phyloP scores from a whole-genome alignment of 1,284 basidiomycete genomes.

The Thelephora terrestris region DNA sequence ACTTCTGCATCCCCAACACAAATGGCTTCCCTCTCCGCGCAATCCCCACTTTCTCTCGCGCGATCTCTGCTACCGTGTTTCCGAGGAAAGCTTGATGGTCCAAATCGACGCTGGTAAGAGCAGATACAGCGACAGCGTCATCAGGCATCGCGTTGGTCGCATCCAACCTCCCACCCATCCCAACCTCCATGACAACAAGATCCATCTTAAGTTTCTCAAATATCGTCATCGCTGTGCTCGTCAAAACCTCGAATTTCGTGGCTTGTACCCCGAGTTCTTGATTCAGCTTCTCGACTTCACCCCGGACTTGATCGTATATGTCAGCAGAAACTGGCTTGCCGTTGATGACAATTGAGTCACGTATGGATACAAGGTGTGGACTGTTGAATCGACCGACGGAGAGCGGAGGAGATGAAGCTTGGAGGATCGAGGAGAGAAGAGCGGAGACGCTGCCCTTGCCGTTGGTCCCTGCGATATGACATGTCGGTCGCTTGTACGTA shows the following conservation, averaged over 20 bases:
- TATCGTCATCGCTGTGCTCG: constrained; percentile 63
- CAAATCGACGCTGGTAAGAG: constrained; percentile 79
- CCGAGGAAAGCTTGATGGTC: constrained; percentile 93
- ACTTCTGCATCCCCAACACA: constrained; percentile 62
- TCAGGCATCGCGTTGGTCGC: constrained; percentile 87
- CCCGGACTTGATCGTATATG: constrained; percentile 41
- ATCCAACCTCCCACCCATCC: constrained; percentile 88
- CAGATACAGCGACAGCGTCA: constrained; percentile 63
- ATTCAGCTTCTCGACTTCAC: constrained; percentile 44
- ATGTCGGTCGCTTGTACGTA: constrained; percentile 67
- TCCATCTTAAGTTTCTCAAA: constrained; percentile 68
- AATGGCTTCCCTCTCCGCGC: constrained; percentile 61
- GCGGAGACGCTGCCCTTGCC: constrained; percentile 93
- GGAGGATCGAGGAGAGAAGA: constrained; percentile 71
- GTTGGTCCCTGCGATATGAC: constrained; percentile 95
- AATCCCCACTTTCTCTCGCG: constrained; percentile 81
- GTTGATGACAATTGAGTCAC: constrained; percentile 73
- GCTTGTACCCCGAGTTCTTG: constrained; percentile 34
- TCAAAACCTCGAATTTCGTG: constrained; percentile 82
- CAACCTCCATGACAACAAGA: constrained; percentile 86
- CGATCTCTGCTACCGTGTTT: constrained; percentile 63
- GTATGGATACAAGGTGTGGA: constrained; percentile 77
- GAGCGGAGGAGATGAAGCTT: constrained; percentile 43
- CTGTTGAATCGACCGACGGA: constrained; percentile 84
- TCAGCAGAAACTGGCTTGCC: constrained; percentile 40